A percentile compares a stretch with the other conserved stretches of the same genome.
Conservation (phyloP, 208 protist genomes). For the Angomonas ambiguus region DNA sequence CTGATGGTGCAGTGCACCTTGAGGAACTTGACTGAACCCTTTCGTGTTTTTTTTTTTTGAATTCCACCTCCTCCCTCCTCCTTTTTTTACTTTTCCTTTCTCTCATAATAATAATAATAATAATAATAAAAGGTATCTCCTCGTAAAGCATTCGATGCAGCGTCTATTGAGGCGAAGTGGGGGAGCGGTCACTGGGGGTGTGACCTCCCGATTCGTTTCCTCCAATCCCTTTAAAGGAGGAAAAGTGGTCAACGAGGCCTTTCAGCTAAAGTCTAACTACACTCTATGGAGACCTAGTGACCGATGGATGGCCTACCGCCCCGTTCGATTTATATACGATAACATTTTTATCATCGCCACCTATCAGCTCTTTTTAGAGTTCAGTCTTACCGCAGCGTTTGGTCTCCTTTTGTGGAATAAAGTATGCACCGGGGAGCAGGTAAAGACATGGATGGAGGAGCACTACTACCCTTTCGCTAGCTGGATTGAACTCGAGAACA, state of each 20-base stretch:
- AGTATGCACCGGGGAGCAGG: conserved; percentile 23
- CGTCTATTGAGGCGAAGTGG: too few species aligned
- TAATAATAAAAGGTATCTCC: neutral
- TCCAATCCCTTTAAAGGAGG: conserved; percentile 16
- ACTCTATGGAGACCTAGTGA: conserved; percentile 33
- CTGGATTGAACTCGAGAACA: conserved; percentile 43
- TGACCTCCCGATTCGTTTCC: neutral
- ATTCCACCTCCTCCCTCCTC: conserved; percentile 2
- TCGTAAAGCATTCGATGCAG: neutral
- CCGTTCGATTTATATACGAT: conserved; percentile 41
- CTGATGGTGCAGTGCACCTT: too few species aligned
- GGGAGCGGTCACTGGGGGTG: too few species aligned
- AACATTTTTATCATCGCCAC: conserved; percentile 57
- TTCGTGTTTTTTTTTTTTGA: neutral
- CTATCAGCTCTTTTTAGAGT: conserved; percentile 66
- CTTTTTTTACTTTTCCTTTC: neutral
- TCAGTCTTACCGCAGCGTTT: conserved; percentile 34
- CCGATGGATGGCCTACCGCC: conserved; percentile 31
- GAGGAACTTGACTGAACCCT: too few species aligned
- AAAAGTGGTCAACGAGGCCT: conserved; percentile 13
- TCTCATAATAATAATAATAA: neutral
- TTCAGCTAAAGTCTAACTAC: conserved; percentile 1
- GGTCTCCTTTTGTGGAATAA: conserved; percentile 31
- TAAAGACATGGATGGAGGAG: conserved; percentile 21
- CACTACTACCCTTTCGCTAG: conserved; percentile 47